phyloP scores from a whole-genome alignment of 176 grass and related monocot species.

The Bolboschoenus planiculmis region DNA sequence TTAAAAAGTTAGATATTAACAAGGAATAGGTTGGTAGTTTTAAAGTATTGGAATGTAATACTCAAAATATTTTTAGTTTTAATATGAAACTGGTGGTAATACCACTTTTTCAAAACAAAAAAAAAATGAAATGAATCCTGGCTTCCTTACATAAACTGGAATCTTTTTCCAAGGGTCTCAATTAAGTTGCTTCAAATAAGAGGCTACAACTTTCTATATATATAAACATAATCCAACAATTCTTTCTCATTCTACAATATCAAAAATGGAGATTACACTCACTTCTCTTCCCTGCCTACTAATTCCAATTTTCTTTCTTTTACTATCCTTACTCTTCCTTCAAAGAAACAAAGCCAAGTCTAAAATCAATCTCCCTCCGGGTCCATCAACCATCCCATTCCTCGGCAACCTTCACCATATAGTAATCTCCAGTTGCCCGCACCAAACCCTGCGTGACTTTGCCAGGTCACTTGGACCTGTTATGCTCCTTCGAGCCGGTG shows the following conservation, averaged over 20 bases:
- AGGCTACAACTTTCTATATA: background rate
- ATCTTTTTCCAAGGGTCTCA: background rate
- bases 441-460: constrained; percentile 26
- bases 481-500: constrained; percentile 26
- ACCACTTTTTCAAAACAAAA: no score
- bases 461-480: constrained; percentile 20
- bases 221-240: background rate
- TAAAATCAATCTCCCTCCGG: constrained; percentile 22
- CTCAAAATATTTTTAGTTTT: no score
- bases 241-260: background rate
- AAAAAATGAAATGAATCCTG: no score
- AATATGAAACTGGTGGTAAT: no score
- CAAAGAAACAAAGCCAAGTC: background rate
- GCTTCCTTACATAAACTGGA: no score
- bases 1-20: no score
- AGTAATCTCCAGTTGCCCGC: background rate
- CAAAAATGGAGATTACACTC: background rate
- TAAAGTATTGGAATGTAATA: no score
- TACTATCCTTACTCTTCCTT: background rate
- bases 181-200: background rate
- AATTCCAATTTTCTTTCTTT: background rate
- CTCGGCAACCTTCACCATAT: constrained; percentile 46
- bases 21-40: no score
- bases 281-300: background rate
- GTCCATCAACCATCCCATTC: constrained; percentile 31